A percentile compares a stretch with the other conserved stretches of the same genome.
Evolutionary conservation across 1,284 basidiomycete genomes (phyloP).

Genomic region (Wallemia ichthyophaga): DNA sequence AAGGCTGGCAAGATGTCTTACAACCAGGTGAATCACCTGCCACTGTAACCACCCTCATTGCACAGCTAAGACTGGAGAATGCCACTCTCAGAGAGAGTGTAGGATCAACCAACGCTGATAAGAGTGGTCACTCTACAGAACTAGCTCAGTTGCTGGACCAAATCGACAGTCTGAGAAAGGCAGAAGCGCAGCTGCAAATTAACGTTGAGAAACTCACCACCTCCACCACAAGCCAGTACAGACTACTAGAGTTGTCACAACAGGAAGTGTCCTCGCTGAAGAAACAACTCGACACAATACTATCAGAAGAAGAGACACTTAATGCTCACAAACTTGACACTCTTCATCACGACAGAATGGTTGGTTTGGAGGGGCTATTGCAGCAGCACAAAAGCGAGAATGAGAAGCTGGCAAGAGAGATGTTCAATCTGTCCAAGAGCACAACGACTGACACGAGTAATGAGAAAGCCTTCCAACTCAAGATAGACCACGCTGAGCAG

Average conservation of each 20-base stretch:
- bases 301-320: neutral
- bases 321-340: neutral
- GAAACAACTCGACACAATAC: neutral
- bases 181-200: neutral
- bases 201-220: neutral
- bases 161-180: neutral
- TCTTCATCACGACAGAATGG: neutral
- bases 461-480: neutral
- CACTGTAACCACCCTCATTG: neutral
- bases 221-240: neutral
- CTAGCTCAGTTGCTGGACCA: neutral
- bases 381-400: slow-evolving; percentile 3
- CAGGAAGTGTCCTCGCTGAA: neutral
- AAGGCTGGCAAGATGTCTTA: slow-evolving; percentile 7
- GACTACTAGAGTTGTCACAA: neutral
- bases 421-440: neutral
- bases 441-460: neutral
- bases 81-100: neutral
- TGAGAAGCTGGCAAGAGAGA: slow-evolving; percentile 3
- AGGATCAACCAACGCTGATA: neutral
- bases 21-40: neutral
- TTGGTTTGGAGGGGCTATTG: slow-evolving; percentile 2
- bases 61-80: neutral
- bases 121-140: neutral
- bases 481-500: neutral